Evolutionary conservation across 352 stramenopile genomes (phyloP), one percentile per base, ranked within the genome.

Genomic region (Peronosclerospora sorghi): DNA sequence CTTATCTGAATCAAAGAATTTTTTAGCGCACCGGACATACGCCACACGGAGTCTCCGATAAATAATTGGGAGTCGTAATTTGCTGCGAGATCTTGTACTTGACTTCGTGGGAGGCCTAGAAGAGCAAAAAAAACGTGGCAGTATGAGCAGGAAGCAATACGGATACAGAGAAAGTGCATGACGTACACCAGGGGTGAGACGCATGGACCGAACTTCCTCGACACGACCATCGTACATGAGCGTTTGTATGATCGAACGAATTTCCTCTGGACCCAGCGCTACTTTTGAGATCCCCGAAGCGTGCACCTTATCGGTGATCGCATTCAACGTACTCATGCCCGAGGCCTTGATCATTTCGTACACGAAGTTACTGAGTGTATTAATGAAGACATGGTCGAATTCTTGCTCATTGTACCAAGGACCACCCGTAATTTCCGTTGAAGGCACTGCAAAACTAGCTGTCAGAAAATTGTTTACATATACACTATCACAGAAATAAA

Each of bases 371-470:
- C 87, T 89, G 29, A 99, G 66, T 45, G 94, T 95, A 39, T 96
- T 76, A 62, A 99, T 97, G 72, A 99, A 99, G 56, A 97, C 95
- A 62, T 98, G 90, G 71, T 99, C 95, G 60, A 99, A 99, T 65
- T 99, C 87, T 54, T 95, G 84, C 48, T 99, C 95, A 51, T 96
- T 97, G 75, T 99, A 99, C 96, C 96, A 99, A 32, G 96, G 92
- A 17, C 96, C 96, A 54, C 96, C 96, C 7, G 96, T 99, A 51
- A 99, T 95, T 68, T 99, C 96, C 40, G 96, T 98, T 4, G 94
- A 92, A 24, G 96, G 96, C 32, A 91, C 83, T 93, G 36, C 32
- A 50, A 26, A 26, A 26, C 6, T 26, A 26, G 21, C 21, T 7
- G 21, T 26, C 3, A 26, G 21, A 3, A n/a, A 26, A 26, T 26